Base-by-base conservation (phyloP, 495 filamentous ascomycete species). In the Neurospora discreta region DNA sequence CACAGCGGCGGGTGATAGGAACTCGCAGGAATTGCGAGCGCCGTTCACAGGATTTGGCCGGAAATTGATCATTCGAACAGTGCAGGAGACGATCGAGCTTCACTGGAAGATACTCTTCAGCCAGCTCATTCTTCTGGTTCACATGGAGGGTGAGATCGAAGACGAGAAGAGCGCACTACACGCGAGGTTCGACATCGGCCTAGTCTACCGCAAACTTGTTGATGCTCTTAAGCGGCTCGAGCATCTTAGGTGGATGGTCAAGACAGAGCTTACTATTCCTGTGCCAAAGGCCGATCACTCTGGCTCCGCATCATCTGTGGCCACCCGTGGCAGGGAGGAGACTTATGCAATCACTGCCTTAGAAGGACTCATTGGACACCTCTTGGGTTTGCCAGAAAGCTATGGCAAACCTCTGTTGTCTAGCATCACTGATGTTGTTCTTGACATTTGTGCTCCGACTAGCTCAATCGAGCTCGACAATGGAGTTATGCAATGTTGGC, bases 171-270 rank as follows among this genome's bases (percentile, higher is more conserved):
- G 89, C 2, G 69, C 73, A 3, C 85, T 88, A 33, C 81, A 87
- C 72, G 74, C 82, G n/a, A 81, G 83, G 16, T 91, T 95, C 71
- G 88, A 93, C 73, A 85, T 90, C 30, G 85, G 88, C 23, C 81
- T 85, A 6, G 80, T 97, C 1, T 98, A 91, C 77, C 81, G 83
- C 39, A 86, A 87, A 11, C 78, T 97, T 11, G 79, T 96, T 5
- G 80, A 84, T 41, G 84, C 89, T 69, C 84, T 98, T 18, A 86
- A 88, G 42, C 88, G 93, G 76, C 89, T 93, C 73, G 89, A 93
- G 70, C 85, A 98, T 73, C 84, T 97, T 77, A 82, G 81, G 72
- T 99, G 95, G 95, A 87, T 98, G 74, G 87, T 89, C 60, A 88
- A 83, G 65, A 91, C 82, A 18, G 83, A 85, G 71, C 72, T 88